These are phyloP conservation scores for Babesia ovis DNA, from an alignment of 169 alveolate genomes.

Conservation along the genomic window DNA sequence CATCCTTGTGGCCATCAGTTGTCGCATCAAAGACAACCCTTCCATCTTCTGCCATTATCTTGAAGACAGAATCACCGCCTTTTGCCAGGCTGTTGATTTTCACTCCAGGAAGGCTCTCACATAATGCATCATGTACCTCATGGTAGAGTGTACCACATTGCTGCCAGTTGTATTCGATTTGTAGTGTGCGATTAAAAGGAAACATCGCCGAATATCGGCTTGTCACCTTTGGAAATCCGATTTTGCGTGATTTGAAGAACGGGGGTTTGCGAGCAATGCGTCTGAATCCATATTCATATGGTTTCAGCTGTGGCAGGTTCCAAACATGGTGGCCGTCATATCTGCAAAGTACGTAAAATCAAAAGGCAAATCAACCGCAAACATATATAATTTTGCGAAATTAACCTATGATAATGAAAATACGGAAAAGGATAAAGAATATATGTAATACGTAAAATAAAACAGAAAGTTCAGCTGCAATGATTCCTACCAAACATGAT, in stretches of 20 bases:
- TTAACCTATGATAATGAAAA: background rate
- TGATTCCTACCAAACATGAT: background rate
- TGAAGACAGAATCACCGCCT: conserved; percentile 8
- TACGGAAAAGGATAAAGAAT: background rate
- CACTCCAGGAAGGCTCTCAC: conserved; percentile 33
- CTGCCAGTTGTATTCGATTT: conserved; percentile 57
- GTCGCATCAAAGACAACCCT: conserved; percentile 24
- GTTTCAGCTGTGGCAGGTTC: conserved; percentile 56
- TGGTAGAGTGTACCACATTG: conserved; percentile 20
- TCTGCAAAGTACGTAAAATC: conserved; percentile 1
- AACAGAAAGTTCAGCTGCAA: background rate
- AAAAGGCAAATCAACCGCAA: background rate
- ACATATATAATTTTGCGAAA: background rate
- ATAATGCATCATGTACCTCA: conserved; percentile 37
- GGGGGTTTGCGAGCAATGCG: conserved; percentile 68
- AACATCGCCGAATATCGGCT: conserved; percentile 1
- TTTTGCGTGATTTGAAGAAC: conserved; percentile 51
- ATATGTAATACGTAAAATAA: background rate
- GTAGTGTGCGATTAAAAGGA: conserved; percentile 34
- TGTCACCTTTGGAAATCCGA: conserved; percentile 28
- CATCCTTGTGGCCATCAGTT: conserved; percentile 10
- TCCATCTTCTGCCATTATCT: conserved; percentile 13
- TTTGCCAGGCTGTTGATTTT: conserved; percentile 1
- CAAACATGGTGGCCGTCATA: conserved; percentile 63
- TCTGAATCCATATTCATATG: conserved; percentile 64